These are phyloP conservation scores for Trichoderma polysporum DNA, from an alignment of 2,329 filamentous ascomycete genomes.

Conservation along the genomic window DNA sequence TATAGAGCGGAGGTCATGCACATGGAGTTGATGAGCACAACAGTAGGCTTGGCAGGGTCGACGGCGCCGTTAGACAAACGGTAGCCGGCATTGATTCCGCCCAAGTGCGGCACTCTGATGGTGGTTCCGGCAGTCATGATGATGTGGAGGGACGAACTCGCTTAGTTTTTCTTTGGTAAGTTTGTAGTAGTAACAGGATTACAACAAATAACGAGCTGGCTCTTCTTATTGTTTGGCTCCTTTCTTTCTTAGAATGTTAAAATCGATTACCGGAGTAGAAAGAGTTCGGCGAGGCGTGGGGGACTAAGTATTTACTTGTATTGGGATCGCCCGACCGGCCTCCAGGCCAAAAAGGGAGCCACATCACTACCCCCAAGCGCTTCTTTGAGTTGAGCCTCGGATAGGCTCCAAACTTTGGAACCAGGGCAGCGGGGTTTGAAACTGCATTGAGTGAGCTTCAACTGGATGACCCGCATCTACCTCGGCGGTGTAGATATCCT, in stretches of 20 bases:
- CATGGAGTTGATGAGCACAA: conserved; percentile 54
- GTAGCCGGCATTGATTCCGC: conserved; percentile 48
- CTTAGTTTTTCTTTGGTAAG: neutral
- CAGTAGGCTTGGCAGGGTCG: conserved; percentile 52
- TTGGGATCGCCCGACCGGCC: neutral
- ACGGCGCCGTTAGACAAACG: conserved; percentile 41
- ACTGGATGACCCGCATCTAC: neutral
- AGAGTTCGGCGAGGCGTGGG: neutral
- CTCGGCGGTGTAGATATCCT: neutral
- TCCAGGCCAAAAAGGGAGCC: neutral
- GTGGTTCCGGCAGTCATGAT: conserved; percentile 42
- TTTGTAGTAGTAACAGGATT: neutral
- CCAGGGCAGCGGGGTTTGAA: conserved; percentile 9
- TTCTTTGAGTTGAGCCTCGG: conserved; percentile 16
- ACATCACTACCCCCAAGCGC: neutral
- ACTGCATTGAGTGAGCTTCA: neutral
- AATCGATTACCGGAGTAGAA: neutral
- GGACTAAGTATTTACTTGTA: conserved; percentile 11
- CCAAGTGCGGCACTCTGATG: conserved; percentile 48
- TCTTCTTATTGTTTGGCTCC: neutral
- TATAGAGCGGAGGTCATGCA: conserved; percentile 50
- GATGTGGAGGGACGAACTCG: neutral
- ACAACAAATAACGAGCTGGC: no score
- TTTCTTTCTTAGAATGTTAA: neutral
- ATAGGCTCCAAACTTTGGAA: neutral